Evolutionary conservation across 371 early-diverging fungal species (phyloP).

Genomic region (Lichtheimia hyalospora): DNA sequence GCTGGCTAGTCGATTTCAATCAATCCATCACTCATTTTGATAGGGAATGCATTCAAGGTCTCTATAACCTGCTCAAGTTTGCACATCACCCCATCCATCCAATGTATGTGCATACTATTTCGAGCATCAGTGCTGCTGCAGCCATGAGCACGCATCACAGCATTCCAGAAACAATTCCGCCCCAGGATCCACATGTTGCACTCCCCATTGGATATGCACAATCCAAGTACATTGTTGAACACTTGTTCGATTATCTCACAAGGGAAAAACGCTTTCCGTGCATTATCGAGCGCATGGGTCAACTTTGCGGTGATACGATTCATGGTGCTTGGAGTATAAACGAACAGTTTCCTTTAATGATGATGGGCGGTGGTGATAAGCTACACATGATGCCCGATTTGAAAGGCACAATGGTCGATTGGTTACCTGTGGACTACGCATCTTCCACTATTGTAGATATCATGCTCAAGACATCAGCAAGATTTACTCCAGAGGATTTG

Average conservation of each 20-base stretch:
- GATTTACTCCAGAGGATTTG: not conserved
- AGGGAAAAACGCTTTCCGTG: constrained; percentile 32
- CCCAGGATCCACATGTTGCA: constrained; percentile 23
- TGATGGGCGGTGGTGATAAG: constrained; percentile 26
- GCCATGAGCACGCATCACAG: constrained; percentile 13
- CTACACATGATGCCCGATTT: constrained; percentile 9
- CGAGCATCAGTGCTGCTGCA: constrained; percentile 25
- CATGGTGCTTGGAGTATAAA: constrained; percentile 44
- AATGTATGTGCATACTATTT: constrained; percentile 38
- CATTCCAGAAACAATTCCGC: constrained; percentile 23
- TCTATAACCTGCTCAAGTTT: constrained; percentile 35
- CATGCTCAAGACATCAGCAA: constrained; percentile 20
- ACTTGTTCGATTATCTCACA: constrained; percentile 22
- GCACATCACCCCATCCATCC: constrained; percentile 26
- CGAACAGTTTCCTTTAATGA: constrained; percentile 41
- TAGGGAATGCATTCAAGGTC: constrained; percentile 32
- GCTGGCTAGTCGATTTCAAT: constrained; percentile 37
- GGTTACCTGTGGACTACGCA: constrained; percentile 32
- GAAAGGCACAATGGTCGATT: constrained; percentile 21
- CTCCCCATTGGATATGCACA: constrained; percentile 46
- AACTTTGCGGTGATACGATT: constrained; percentile 37
- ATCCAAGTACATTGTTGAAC: constrained; percentile 44
- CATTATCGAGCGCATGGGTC: constrained; percentile 39
- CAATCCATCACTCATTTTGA: constrained; percentile 30
- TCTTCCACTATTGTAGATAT: constrained; percentile 29